phyloP scores from a whole-genome alignment of 495 filamentous ascomycete species.

The Oidiodendron maius region DNA sequence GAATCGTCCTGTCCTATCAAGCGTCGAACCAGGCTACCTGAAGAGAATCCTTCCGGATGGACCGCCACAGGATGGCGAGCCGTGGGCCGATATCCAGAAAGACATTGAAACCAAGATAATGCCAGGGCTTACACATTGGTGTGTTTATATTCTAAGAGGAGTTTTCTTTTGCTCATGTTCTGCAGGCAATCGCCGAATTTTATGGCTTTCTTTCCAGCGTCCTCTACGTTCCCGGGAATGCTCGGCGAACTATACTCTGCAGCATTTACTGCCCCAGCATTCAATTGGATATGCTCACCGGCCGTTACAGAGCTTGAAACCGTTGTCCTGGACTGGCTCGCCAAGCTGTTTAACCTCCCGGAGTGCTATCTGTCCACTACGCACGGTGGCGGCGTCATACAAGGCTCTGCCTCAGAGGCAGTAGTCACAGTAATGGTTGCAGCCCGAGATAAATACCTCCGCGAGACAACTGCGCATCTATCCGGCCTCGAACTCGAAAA shows the following conservation, averaged over 20 bases:
- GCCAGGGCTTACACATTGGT: conserved; percentile 93
- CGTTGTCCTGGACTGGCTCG: conserved; percentile 88
- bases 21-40: conserved; percentile 82
- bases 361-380: conserved; percentile 70
- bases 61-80: conserved; percentile 68
- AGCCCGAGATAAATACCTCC: conserved; percentile 75
- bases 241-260: conserved; percentile 91
- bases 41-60: conserved; percentile 67
- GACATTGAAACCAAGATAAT: conserved; percentile 88
- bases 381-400: conserved; percentile 77
- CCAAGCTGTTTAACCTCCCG: conserved; percentile 65
- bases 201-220: conserved; percentile 92
- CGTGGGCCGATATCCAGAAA: conserved; percentile 73
- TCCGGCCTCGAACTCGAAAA: conserved; percentile 58
- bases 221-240: conserved; percentile 76
- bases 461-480: conserved; percentile 46
- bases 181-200: conserved; percentile 82
- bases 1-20: conserved; percentile 66
- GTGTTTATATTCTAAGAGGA: no score
- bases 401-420: conserved; percentile 88
- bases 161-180: background rate
- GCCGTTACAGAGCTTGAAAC: conserved; percentile 97
- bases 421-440: conserved; percentile 84
- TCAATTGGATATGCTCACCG: conserved; percentile 96
- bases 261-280: conserved; percentile 82